Evolutionary conservation across 805 yeast species (phyloP), one percentile per base, ranked within the genome.

Genomic region (Lachancea kluyveri): DNA sequence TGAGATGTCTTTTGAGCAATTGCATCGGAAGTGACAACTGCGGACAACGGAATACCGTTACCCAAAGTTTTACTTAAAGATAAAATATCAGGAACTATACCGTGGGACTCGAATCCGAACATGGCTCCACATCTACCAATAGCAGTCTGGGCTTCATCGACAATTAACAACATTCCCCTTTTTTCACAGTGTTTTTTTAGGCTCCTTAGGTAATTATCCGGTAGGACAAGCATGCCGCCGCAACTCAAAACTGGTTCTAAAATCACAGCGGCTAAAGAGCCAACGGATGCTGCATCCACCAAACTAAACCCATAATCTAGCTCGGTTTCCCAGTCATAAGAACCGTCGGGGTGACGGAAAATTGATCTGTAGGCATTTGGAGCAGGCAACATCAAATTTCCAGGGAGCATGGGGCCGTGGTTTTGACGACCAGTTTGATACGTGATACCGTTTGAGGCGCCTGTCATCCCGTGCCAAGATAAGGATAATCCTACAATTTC

Each of bases 121-220:
- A 70, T 64, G 39, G 65, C 64, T 26, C 77, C 77, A 25, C 67
- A 60, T 33, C 75, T 72, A 30, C 74, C 77, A 21, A 70, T 68
- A 12, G 74, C 75, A 9, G 74, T 68, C 47, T 69, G 74, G 19
- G 71, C 75, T 50, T 70, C 77, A 41, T 70, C 77, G 4, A 70
- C 68, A 40, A 70, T 70, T 59, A 70, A 52, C 33, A 70, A 59
- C 40, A 68, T 60, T 11, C 64, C 69, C 45, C 69, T 57, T 39
- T 64, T 62, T 28, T 51, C 50, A 35, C 58, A 52, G 13, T 50
- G 54, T 13, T 17, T 20, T 20, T 51, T 46, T 42, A 53, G 36
- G 25, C 43, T 52, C 30, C 46, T 33, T 32, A 52, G 19, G 24
- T 52, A 53, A 17, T 55, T 56, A 60, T 36, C 54, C 45, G 39